phyloP scores from a whole-genome alignment of 2,329 filamentous ascomycete species.

The Ophiostoma tasmaniense region DNA sequence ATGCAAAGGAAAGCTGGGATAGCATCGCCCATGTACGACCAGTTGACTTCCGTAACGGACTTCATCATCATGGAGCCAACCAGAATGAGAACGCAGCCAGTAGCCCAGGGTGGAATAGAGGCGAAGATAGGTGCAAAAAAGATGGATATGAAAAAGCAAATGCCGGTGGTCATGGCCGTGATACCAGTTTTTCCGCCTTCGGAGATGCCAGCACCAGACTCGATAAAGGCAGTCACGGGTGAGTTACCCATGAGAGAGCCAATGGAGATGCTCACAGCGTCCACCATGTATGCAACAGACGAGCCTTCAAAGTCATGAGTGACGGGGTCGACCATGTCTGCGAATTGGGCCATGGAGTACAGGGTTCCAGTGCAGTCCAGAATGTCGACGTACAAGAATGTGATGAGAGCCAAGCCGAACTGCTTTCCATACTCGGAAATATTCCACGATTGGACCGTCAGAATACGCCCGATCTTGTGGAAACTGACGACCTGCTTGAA shows the following conservation, averaged over 20 bases:
- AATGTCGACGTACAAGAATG: slow-evolving; percentile 72
- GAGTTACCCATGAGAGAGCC: slow-evolving; percentile 61
- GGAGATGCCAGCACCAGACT: slow-evolving; percentile 66
- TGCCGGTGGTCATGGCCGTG: slow-evolving; percentile 59
- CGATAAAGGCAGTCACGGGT: slow-evolving; percentile 66
- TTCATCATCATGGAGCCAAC: slow-evolving; percentile 73
- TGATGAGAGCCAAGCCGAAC: slow-evolving; percentile 64
- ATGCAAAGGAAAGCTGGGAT: slow-evolving; percentile 69
- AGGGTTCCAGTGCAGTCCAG: slow-evolving; percentile 70
- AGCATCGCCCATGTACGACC: slow-evolving; percentile 68
- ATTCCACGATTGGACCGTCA: slow-evolving; percentile 60
- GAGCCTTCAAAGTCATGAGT: slow-evolving; percentile 72
- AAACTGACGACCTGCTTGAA: slow-evolving; percentile 68
- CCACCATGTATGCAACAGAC: slow-evolving; percentile 67
- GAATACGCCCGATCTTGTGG: slow-evolving; percentile 56
- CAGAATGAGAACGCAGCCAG: slow-evolving; percentile 63
- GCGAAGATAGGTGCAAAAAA: slow-evolving; percentile 73
- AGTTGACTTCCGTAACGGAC: slow-evolving; percentile 66
- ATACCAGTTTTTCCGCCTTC: slow-evolving; percentile 67
- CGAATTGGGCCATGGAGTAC: slow-evolving; percentile 73
- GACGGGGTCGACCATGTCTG: slow-evolving; percentile 45
- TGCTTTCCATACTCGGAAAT: slow-evolving; percentile 48
- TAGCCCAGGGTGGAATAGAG: slow-evolving; percentile 70
- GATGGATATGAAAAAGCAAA: slow-evolving; percentile 62
- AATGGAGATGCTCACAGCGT: slow-evolving; percentile 63